Evolutionary conservation across 106 monocot genomes (phyloP), one percentile per base, ranked within the genome.

Genomic region (Acorus calamus): DNA sequence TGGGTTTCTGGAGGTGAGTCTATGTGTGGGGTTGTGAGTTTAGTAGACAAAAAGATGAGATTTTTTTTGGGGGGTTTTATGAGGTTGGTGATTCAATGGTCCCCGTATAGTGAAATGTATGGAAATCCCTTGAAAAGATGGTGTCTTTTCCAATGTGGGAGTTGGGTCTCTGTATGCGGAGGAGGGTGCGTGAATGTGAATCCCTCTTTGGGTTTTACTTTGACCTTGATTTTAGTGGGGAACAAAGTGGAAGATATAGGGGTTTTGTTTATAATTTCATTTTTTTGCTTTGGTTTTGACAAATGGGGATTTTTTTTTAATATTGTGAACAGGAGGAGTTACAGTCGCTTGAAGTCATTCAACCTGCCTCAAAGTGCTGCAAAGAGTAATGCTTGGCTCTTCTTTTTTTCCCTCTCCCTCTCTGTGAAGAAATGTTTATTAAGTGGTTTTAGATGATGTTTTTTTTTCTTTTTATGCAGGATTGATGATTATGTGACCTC

Each of bases 1-100:
- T 43, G 96, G 87, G 41, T 90, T 87, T 70, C 73, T 96, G 52
- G 70, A 91, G 96, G 96, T 91, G 60, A 67, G 28, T 28, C 28
- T 0, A 0, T 28, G 28, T 28, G 28, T 28, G 28, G 28, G 28
- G 28, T 28, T 28, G 28, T 28, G 28, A 1, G 28, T 28, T 28
- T 28, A 1, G 28, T 28, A 28, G 28, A 28, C 1, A 28, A 28
- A 28, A 28, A 28, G 28, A 28, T 28, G 28, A 28, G 28, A 28
- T 28, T 28, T 28, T 28, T 28, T 28, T 28, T 28, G 28, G 28
- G 28, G 28, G 28, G n/a, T n/a, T 28, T 28, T 28, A 28, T 28
- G 28, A 28, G 1, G 28, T 28, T 28, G 28, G 28, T 28, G 28
- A 28, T 28, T 28, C 28, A 28, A 28, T 28, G 28, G 28, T 28